Evolutionary conservation across 345 rosid species (phyloP).

Genomic region (Carallia pectinifolia): DNA sequence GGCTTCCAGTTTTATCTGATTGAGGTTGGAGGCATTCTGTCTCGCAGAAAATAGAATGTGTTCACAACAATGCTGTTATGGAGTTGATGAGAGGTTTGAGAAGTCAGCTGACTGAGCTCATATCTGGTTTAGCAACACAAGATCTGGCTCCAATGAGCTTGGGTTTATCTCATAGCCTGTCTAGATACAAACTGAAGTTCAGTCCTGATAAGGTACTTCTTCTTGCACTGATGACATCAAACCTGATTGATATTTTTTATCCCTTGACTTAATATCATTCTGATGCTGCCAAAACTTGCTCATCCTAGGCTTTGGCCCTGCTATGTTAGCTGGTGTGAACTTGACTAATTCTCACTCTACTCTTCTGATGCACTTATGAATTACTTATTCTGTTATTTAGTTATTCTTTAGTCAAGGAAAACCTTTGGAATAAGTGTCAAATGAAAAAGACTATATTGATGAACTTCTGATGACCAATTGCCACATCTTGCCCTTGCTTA

Average conservation of each 20-base stretch:
- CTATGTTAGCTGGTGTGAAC: neutral
- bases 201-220: conserved; percentile 86
- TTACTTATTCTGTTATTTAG: neutral
- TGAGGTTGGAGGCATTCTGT: conserved; percentile 11
- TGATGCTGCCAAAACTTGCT: neutral
- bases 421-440: too few species aligned
- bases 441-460: too few species aligned
- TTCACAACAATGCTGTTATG: conserved; percentile 87
- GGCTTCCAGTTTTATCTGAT: neutral
- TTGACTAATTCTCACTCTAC: neutral
- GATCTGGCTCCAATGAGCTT: conserved; percentile 95
- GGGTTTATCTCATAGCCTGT: conserved; percentile 90
- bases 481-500: too few species aligned
- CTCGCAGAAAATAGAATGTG: conserved; percentile 83
- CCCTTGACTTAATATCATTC: neutral
- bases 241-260: neutral
- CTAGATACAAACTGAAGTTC: conserved; percentile 87
- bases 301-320: neutral
- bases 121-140: conserved; percentile 67
- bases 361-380: neutral
- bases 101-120: conserved; percentile 82
- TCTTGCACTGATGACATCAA: neutral
- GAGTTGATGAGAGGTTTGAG: conserved; percentile 87
- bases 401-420: neutral
- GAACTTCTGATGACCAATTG: too few species aligned